Percentiles rank a stretch among this genome's conserved stretches.
Evolutionary conservation across 495 filamentous ascomycete species (phyloP).

Genomic region (Penicillium lagena): DNA sequence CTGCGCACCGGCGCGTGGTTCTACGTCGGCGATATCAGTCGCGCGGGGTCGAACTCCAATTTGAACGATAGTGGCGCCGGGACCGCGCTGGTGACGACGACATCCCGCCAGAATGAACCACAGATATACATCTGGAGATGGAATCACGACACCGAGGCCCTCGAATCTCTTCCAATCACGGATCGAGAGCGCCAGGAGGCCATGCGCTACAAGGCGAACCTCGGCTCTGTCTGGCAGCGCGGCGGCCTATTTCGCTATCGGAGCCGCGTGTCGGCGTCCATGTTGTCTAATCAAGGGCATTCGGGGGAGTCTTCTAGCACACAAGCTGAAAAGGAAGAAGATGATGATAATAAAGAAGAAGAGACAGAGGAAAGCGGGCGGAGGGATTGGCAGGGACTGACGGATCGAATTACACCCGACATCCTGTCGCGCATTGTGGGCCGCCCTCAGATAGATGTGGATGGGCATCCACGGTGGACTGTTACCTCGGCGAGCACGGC

Average conservation of each 20-base stretch:
- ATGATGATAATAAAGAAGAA: slow-evolving; percentile 9
- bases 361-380: slow-evolving; percentile 24
- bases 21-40: slow-evolving; percentile 34
- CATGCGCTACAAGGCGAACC: slow-evolving; percentile 37
- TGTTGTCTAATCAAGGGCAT: slow-evolving; percentile 6
- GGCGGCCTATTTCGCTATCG: slow-evolving; percentile 37
- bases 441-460: slow-evolving; percentile 26
- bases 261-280: slow-evolving; percentile 28
- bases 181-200: slow-evolving; percentile 24
- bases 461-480: slow-evolving; percentile 34
- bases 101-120: background rate
- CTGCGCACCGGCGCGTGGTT: slow-evolving; percentile 59
- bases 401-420: slow-evolving; percentile 28
- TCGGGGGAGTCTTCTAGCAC: background rate
- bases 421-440: slow-evolving; percentile 37
- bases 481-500: slow-evolving; percentile 43
- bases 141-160: slow-evolving; percentile 26
- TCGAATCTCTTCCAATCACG: slow-evolving; percentile 15
- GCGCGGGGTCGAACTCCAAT: background rate
- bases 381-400: slow-evolving; percentile 37
- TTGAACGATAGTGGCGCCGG: slow-evolving; percentile 5
- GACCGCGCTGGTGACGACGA: slow-evolving; percentile 7
- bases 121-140: slow-evolving; percentile 44
- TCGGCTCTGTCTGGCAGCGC: slow-evolving; percentile 32
- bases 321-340: background rate